phyloP scores from a whole-genome alignment of 139 green algal species.

The Astrephomene gubernaculifera region DNA sequence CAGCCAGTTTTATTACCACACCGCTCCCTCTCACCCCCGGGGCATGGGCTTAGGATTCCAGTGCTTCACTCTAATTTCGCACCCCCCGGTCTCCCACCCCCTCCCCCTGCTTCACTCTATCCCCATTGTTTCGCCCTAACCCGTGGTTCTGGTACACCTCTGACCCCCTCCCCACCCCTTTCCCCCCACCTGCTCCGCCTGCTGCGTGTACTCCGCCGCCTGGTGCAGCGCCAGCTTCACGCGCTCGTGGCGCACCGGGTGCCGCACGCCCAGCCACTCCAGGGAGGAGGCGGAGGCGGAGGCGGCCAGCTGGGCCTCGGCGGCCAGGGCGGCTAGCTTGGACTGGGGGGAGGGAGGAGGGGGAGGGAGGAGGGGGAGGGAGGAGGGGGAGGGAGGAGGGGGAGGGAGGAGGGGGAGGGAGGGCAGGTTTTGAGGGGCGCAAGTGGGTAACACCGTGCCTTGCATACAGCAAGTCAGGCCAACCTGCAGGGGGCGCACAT shows the following conservation, averaged over 20 bases:
- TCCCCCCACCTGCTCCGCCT: constrained; percentile 44
- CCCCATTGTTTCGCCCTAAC: neutral
- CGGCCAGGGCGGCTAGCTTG: constrained; percentile 62
- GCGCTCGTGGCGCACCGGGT: constrained; percentile 70
- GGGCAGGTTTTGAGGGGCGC: neutral
- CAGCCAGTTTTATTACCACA: no score
- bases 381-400: no score
- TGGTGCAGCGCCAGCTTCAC: constrained; percentile 61
- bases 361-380: no score
- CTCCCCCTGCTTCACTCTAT: neutral
- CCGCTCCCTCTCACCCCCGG: neutral
- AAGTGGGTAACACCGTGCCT: no score
- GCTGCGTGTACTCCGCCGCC: constrained; percentile 56
- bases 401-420: neutral
- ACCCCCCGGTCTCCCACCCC: neutral
- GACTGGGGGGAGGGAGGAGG: neutral
- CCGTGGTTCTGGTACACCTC: no score
- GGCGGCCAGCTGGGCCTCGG: constrained; percentile 63
- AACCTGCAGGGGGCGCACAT: no score
- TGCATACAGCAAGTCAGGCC: no score
- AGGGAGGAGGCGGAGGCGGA: constrained; percentile 66
- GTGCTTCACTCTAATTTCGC: neutral
- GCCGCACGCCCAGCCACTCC: constrained; percentile 68
- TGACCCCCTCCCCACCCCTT: neutral
- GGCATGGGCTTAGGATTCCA: no score